Evolutionary conservation across 2,329 filamentous ascomycete species (phyloP), one percentile per base, ranked within the genome.

Genomic region (Colletotrichum godetiae): DNA sequence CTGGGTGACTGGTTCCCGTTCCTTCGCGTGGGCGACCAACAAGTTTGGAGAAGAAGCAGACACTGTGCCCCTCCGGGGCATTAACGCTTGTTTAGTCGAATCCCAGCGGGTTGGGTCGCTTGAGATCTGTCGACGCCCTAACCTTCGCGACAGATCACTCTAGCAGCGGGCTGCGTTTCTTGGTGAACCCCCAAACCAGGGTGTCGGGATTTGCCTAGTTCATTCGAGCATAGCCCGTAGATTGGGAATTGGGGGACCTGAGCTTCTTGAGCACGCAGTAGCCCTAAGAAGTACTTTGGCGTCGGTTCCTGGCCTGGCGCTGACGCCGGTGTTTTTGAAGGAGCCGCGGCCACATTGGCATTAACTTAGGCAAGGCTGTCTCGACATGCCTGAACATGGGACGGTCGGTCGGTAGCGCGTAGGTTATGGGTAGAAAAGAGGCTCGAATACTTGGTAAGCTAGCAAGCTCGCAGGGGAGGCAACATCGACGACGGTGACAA

Each of bases 91-190:
- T 62, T 72, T 75, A 75, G 74, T 75, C 67, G 53, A 67, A 65
- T 73, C 74, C 74, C 74, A 67, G 72, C 60, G 58, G 72, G 58
- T 74, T 72, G 74, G 74, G 72, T 75, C 74, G 74, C 74, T 74
- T 74, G 72, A 75, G 72, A 75, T 75, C 73, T 74, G 73, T 74
- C 73, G 67, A 74, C 71, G 72, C 74, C 72, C 74, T 75, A 75
- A 74, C 67, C 60, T 70, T 74, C 72, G 67, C 64, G 72, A 75
- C 59, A 75, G 74, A 75, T 75, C 67, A 75, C 62, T 75, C 74
- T 74, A 68, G 74, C 72, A 73, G 70, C 62, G 71, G 71, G 71
- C 58, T 74, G 74, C 67, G 62, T 74, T 74, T 72, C 72, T 74
- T 74, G 72, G 72, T 71, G 72, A 74, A 74, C 74, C 74, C 73